Percentiles rank a stretch among this genome's conserved stretches.
Evolutionary conservation across 169 alveolate species (phyloP).

Genomic region (Eimeria brunetti): DNA sequence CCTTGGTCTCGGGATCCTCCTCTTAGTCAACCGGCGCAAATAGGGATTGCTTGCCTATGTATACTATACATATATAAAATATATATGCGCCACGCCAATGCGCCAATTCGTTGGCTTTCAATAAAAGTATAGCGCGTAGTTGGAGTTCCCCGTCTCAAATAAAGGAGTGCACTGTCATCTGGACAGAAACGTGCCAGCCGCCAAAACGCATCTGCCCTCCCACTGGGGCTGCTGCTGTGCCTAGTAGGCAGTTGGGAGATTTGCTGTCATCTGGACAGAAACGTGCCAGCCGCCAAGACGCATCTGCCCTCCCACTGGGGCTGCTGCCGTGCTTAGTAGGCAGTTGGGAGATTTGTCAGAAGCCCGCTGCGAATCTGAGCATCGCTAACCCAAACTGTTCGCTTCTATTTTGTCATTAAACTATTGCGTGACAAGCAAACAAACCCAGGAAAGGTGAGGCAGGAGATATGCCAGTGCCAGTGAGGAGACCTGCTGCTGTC

Average conservation of each 20-base stretch:
- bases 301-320: not conserved
- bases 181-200: constrained; percentile 4
- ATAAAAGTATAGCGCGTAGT: not conserved
- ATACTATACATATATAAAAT: too few relatives aligned
- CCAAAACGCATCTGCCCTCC: not conserved
- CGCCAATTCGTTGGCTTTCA: not conserved
- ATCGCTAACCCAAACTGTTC: not conserved
- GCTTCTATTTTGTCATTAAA: not conserved
- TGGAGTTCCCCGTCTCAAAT: not conserved
- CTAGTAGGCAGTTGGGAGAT: constrained; percentile 8
- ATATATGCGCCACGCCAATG: too few relatives aligned
- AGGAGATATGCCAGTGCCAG: not conserved
- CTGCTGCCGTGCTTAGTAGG: not conserved
- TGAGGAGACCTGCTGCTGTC: not conserved
- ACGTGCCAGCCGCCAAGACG: not conserved
- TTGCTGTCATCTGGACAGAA: constrained; percentile 8
- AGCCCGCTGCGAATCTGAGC: constrained; percentile 7
- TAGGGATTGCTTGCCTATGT: not conserved
- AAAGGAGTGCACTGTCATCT: not conserved
- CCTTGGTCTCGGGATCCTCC: constrained; percentile 19
- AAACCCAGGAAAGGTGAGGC: too few relatives aligned
- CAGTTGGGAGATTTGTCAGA: constrained; percentile 19
- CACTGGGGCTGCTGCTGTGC: not conserved
- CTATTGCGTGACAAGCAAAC: not conserved
- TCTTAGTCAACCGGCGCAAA: constrained; percentile 46